Evolutionary conservation across 2,329 filamentous ascomycete species (phyloP).

Genomic region (Neonectria magnoliae): DNA sequence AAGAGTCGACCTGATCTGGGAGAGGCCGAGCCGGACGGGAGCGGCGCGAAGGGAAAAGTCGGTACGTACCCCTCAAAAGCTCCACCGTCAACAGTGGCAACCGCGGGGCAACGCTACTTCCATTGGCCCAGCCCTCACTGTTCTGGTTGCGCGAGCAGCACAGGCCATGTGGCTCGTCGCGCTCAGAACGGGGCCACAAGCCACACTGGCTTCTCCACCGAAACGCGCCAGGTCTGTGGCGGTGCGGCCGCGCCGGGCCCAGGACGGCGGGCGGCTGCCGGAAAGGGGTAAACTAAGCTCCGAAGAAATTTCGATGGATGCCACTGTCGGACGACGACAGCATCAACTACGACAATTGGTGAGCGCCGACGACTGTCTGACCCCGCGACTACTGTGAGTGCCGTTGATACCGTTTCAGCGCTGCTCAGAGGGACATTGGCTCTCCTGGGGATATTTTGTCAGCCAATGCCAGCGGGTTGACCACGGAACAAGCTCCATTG

Average conservation of each 20-base stretch:
- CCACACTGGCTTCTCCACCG: conserved; percentile 19
- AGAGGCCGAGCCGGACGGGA: conserved; percentile 29
- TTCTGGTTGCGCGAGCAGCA: conserved; percentile 29
- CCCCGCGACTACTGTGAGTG: conserved; percentile 27
- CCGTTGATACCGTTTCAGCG: conserved; percentile 16
- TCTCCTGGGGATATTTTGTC: conserved; percentile 14
- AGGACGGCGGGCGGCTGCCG: conserved; percentile 8
- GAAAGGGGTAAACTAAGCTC: conserved; percentile 41
- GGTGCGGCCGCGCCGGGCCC: conserved; percentile 23
- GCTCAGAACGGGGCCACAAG: conserved; percentile 17
- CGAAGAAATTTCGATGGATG: conserved; percentile 43
- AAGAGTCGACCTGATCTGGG: conserved; percentile 28
- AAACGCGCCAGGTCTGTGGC: conserved; percentile 35
- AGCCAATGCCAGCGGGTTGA: conserved; percentile 20
- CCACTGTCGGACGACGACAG: conserved; percentile 23
- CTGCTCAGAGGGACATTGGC: conserved; percentile 21
- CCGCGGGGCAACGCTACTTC: conserved; percentile 62
- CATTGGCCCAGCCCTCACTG: conserved; percentile 53
- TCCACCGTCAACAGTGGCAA: conserved; percentile 63
- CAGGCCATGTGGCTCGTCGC: conserved; percentile 45
- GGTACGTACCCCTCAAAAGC: conserved; percentile 36
- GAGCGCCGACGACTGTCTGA: conserved; percentile 29
- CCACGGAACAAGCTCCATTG: conserved; percentile 20
- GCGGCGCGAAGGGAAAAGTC: conserved; percentile 24
- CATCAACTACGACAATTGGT: conserved; percentile 29